Percentiles rank a stretch among this genome's conserved stretches.
These are phyloP conservation scores for Laetiporus sulphureus DNA, from an alignment of 1,284 basidiomycete species.

Conservation along the genomic window DNA sequence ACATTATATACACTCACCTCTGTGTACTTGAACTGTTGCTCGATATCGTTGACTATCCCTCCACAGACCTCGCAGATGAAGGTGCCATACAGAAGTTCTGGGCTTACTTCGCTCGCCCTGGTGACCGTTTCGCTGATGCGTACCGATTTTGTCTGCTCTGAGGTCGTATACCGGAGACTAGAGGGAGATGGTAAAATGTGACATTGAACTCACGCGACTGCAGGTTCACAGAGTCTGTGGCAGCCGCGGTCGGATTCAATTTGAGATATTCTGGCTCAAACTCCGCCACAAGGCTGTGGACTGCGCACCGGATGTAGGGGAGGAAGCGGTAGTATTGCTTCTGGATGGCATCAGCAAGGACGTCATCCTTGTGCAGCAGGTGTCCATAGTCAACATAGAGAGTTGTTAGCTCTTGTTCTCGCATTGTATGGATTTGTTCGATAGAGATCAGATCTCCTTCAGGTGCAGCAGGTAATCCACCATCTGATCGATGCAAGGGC, in stretches of 20 bases:
- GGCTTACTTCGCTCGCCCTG: slow-evolving; percentile 93
- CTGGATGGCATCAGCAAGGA: slow-evolving; percentile 88
- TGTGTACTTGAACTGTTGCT: slow-evolving; percentile 99
- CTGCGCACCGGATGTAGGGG: slow-evolving; percentile 87
- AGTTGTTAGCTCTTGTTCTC: slow-evolving; percentile 88
- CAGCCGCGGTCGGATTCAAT: slow-evolving; percentile 75
- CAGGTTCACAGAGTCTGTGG: slow-evolving; percentile 76
- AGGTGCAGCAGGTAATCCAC: slow-evolving; percentile 44
- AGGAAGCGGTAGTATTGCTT: slow-evolving; percentile 96
- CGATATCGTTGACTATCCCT: slow-evolving; percentile 85
- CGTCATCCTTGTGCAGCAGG: slow-evolving; percentile 84
- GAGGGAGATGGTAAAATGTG: slow-evolving; percentile 93
- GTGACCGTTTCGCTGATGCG: slow-evolving; percentile 95
- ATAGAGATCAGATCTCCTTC: slow-evolving; percentile 76
- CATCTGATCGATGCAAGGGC: slow-evolving; percentile 67
- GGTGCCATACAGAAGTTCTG: slow-evolving; percentile 90
- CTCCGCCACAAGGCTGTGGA: slow-evolving; percentile 84
- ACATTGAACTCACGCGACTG: slow-evolving; percentile 92
- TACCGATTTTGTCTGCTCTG: slow-evolving; percentile 88
- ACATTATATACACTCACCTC: slow-evolving; percentile 51
- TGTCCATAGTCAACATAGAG: slow-evolving; percentile 96
- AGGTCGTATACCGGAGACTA: slow-evolving; percentile 94
- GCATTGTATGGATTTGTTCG: slow-evolving; percentile 89
- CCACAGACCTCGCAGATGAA: slow-evolving; percentile 91
- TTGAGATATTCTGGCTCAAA: slow-evolving; percentile 93